Conservation (phyloP, 805 yeast species). For the Starmerella khaoyaiensis region DNA sequence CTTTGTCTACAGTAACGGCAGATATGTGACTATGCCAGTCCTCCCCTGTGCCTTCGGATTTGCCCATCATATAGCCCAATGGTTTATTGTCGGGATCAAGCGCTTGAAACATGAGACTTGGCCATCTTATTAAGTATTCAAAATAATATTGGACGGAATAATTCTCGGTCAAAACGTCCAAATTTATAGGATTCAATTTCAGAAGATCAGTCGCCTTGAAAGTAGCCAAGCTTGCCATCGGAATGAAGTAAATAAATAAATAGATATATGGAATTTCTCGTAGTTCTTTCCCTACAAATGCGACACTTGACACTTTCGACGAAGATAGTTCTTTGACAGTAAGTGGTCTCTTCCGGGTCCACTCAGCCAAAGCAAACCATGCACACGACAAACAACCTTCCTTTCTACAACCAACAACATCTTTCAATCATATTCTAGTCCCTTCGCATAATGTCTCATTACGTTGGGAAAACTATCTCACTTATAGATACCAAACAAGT, state of each 20-base stretch:
- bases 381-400: too few relatives aligned
- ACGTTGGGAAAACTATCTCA: constrained; percentile 79
- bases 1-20: constrained; percentile 80
- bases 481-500: constrained; percentile 66
- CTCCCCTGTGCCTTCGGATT: constrained; percentile 70
- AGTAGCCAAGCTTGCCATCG: too few relatives aligned
- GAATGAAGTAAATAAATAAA: too few relatives aligned
- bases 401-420: neutral
- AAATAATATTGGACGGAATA: constrained; percentile 73
- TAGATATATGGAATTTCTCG: too few relatives aligned
- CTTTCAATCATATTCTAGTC: constrained; percentile 5
- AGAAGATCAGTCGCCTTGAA: constrained; percentile 79
- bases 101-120: constrained; percentile 65
- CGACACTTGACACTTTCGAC: too few relatives aligned
- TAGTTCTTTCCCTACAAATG: too few relatives aligned
- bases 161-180: constrained; percentile 86
- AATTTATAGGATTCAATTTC: constrained; percentile 56
- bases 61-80: constrained; percentile 65
- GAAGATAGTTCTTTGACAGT: too few relatives aligned
- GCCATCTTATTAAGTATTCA: constrained; percentile 77
- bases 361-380: too few relatives aligned
- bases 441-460: constrained; percentile 60
- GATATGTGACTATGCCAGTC: constrained; percentile 97
- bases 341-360: too few relatives aligned
- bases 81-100: constrained; percentile 33